These are phyloP conservation scores for Saturnispora ahearnii DNA, from an alignment of 805 yeast species.

Conservation along the genomic window DNA sequence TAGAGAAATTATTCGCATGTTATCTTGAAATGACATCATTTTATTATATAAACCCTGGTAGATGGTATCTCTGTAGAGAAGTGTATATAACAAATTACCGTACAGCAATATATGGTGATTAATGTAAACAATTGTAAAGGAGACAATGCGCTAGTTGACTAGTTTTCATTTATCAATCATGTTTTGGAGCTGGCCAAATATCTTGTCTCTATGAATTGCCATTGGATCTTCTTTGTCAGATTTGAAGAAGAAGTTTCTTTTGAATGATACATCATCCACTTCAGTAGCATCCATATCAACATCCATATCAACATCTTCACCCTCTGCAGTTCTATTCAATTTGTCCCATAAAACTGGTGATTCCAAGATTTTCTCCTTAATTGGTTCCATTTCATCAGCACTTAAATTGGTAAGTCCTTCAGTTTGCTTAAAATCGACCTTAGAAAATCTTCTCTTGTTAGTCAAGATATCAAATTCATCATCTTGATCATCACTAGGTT, in stretches of 20 bases:
- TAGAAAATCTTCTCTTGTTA: slow-evolving; percentile 25
- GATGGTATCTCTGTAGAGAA: too few relatives aligned
- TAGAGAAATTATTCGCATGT: too few relatives aligned
- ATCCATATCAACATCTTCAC: slow-evolving; percentile 12
- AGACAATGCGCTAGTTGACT: background rate
- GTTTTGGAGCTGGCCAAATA: slow-evolving; percentile 47
- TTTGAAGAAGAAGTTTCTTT: slow-evolving; percentile 47
- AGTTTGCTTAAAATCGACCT: slow-evolving; percentile 20
- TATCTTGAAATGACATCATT: too few relatives aligned
- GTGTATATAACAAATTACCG: too few relatives aligned
- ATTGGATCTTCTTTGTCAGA: slow-evolving; percentile 49
- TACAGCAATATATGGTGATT: too few relatives aligned
- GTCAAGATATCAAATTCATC: slow-evolving; percentile 29
- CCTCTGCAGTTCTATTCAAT: slow-evolving; percentile 7
- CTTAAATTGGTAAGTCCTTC: slow-evolving; percentile 23
- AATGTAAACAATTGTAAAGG: background rate
- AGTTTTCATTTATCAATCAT: slow-evolving; percentile 38
- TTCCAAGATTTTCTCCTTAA: slow-evolving; percentile 22
- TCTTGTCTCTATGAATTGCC: slow-evolving; percentile 55
- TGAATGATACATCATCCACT: slow-evolving; percentile 14
- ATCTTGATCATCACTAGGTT: slow-evolving; percentile 32
- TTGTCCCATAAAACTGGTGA: slow-evolving; percentile 7
- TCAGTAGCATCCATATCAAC: slow-evolving; percentile 13
- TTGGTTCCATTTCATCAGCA: slow-evolving; percentile 26
- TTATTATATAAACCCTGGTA: too few relatives aligned